A percentile compares a stretch with the other conserved stretches of the same genome.
phyloP scores from a whole-genome alignment of 2,329 filamentous ascomycete genomes.

The Colletotrichum sp. region DNA sequence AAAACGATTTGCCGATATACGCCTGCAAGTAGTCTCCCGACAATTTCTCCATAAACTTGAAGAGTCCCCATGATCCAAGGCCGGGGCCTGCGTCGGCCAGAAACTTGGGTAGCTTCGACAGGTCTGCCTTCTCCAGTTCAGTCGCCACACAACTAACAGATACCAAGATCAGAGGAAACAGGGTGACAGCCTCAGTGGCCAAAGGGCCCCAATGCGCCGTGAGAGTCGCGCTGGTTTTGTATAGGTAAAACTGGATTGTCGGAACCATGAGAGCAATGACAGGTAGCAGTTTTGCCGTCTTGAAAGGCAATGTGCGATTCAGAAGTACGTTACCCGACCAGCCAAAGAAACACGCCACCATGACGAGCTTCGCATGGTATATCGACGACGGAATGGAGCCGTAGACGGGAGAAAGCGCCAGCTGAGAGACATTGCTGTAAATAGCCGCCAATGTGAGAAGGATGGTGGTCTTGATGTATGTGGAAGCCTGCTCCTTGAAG shows the following conservation, averaged over 20 bases:
- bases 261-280: conserved; percentile 80
- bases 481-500: conserved; percentile 34
- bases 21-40: conserved; percentile 45
- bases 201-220: conserved; percentile 77
- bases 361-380: conserved; percentile 73
- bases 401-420: conserved; percentile 85
- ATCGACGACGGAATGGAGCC: conserved; percentile 79
- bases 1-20: conserved; percentile 64
- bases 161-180: conserved; percentile 72
- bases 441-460: conserved; percentile 64
- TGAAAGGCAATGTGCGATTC: conserved; percentile 51
- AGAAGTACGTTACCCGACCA: conserved; percentile 71
- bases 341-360: conserved; percentile 71
- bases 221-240: conserved; percentile 67
- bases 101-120: conserved; percentile 60
- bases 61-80: conserved; percentile 69
- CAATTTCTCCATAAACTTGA: conserved; percentile 55
- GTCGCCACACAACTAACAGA: conserved; percentile 68
- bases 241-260: conserved; percentile 73
- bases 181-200: conserved; percentile 74
- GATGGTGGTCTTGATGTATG: conserved; percentile 44
- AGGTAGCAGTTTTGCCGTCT: conserved; percentile 64
- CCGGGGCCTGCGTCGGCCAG: conserved; percentile 69
- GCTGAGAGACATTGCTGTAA: conserved; percentile 73
- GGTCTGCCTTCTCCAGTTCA: conserved; percentile 65